phyloP scores from a whole-genome alignment of 148 eudicot genomes.

The Bassia scoparia region DNA sequence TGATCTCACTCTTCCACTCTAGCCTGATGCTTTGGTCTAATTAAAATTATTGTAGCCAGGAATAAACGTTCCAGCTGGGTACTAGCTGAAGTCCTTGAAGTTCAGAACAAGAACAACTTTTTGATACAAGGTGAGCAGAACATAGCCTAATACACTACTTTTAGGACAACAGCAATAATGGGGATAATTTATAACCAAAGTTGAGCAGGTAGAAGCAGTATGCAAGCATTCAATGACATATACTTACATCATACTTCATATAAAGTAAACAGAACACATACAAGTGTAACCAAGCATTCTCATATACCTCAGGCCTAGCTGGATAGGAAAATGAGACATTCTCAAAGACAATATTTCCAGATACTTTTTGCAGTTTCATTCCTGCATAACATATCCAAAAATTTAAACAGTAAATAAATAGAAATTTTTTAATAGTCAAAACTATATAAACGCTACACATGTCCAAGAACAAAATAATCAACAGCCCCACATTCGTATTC shows the following conservation, averaged over 20 bases:
- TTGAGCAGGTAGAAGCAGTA: constrained; percentile 4
- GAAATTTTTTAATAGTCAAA: no score
- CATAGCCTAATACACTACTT: background rate
- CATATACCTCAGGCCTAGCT: constrained; percentile 67
- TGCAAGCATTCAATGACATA: background rate
- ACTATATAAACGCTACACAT: no score
- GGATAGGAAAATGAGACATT: constrained; percentile 75
- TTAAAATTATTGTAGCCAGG: no score
- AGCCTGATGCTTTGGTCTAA: no score
- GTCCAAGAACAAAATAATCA: no score
- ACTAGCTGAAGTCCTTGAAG: no score
- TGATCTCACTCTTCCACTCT: no score
- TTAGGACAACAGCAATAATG: background rate
- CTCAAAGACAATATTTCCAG: constrained; percentile 68
- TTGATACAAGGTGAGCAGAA: background rate
- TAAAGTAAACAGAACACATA: no score
- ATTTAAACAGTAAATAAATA: background rate
- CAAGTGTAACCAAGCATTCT: constrained; percentile 3
- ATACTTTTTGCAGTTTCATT: constrained; percentile 52
- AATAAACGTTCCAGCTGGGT: no score
- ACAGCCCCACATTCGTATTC: background rate
- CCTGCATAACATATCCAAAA: constrained; percentile 49
- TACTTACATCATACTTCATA: no score
- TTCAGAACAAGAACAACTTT: no score
- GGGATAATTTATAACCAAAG: background rate